Conservation (phyloP, 108 stramenopile species). For the Stephanodiscus minutulus region DNA sequence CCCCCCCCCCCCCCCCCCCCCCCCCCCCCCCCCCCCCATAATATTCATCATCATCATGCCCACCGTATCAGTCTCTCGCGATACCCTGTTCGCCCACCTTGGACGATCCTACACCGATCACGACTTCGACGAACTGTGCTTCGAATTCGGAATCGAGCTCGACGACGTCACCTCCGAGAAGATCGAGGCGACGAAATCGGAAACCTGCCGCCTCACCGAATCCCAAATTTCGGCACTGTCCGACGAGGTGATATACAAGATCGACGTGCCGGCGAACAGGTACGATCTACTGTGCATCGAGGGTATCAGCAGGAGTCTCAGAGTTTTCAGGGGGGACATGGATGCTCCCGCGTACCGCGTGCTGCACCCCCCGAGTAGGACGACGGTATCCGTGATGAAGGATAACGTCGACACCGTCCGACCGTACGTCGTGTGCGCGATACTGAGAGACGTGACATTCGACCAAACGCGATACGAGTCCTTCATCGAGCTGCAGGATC, state of each 20-base stretch:
- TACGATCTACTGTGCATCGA: slow-evolving; percentile 99
- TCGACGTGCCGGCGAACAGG: slow-evolving; percentile 99
- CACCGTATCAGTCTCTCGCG: slow-evolving; percentile 89
- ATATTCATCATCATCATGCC: slow-evolving; percentile 87
- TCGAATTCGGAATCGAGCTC: slow-evolving; percentile 99
- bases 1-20: no score
- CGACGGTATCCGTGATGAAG: slow-evolving; percentile 78
- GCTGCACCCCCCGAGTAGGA: slow-evolving; percentile 16
- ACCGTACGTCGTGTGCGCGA: slow-evolving; percentile 97
- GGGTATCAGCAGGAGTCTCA: slow-evolving; percentile 92
- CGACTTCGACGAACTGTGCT: slow-evolving; percentile 98
- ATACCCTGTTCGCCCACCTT: slow-evolving; percentile 87
- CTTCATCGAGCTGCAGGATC: slow-evolving; percentile 99
- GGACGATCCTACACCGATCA: slow-evolving; percentile 95
- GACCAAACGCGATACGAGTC: slow-evolving; percentile 88
- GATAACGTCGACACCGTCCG: slow-evolving; percentile 86
- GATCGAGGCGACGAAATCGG: slow-evolving; percentile 82
- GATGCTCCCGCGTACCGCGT: slow-evolving; percentile 72
- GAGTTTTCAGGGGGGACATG: slow-evolving; percentile 91
- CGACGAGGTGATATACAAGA: slow-evolving; percentile 92
- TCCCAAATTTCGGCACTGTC: slow-evolving; percentile 55
- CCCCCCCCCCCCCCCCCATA: slow-evolving; percentile 21
- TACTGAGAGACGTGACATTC: slow-evolving; percentile 92
- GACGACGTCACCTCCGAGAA: slow-evolving; percentile 97
- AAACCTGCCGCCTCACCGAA: slow-evolving; percentile 65